These are phyloP conservation scores for Fraxinus greggii DNA, from an alignment of 305 asterid species.

Conservation along the genomic window DNA sequence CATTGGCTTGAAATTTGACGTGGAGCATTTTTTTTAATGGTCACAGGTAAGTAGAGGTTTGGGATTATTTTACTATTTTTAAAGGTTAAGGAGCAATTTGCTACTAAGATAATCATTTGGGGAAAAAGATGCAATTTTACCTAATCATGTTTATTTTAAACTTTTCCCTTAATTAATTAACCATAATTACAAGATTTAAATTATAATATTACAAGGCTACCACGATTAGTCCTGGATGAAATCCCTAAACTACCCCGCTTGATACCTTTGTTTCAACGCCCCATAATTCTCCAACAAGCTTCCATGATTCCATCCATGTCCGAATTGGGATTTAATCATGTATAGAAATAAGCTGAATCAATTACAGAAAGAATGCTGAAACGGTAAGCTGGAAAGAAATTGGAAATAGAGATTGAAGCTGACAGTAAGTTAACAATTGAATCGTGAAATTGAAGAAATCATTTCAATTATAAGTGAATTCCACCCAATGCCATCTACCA, in stretches of 20 bases:
- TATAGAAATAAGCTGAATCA: background rate
- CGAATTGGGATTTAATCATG: slow-evolving; percentile 6
- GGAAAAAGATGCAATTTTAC: background rate
- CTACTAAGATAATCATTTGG: background rate
- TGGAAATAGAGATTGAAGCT: slow-evolving; percentile 27
- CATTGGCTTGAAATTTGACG: too few species aligned
- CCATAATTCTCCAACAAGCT: slow-evolving; percentile 24
- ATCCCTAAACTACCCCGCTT: slow-evolving; percentile 23
- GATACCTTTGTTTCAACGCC: slow-evolving; percentile 18
- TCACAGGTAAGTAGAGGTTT: background rate
- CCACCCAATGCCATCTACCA: slow-evolving; percentile 20
- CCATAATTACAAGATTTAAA: background rate
- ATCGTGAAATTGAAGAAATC: slow-evolving; percentile 45
- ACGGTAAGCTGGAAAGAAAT: background rate
- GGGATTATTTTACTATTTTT: background rate
- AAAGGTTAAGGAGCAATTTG: background rate
- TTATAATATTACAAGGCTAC: background rate
- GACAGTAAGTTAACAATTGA: slow-evolving; percentile 34
- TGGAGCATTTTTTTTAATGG: too few species aligned
- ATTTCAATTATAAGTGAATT: slow-evolving; percentile 21
- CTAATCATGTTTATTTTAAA: background rate
- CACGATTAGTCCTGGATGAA: background rate
- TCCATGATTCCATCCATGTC: slow-evolving; percentile 16
- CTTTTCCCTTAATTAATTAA: slow-evolving; percentile 10
- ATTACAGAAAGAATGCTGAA: background rate